Evolutionary conservation across 805 yeast species (phyloP).

Genomic region (Candida schatavii): DNA sequence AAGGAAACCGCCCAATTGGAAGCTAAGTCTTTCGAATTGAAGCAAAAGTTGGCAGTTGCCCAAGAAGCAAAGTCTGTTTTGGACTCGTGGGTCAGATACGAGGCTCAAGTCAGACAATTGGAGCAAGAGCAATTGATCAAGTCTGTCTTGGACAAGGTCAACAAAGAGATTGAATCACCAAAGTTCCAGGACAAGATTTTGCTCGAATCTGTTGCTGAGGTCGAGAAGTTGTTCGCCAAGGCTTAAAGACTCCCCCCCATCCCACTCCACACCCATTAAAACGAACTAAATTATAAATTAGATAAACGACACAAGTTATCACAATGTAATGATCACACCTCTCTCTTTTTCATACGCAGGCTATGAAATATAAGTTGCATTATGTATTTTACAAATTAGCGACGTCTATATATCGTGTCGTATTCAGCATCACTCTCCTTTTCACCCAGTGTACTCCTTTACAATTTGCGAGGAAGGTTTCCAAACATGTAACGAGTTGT

Average conservation of each 20-base stretch:
- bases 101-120: constrained; percentile 90
- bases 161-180: constrained; percentile 77
- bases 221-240: constrained; percentile 77
- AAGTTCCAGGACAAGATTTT: constrained; percentile 92
- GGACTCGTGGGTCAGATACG: constrained; percentile 99
- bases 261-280: not conserved
- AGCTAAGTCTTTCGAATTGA: constrained; percentile 89
- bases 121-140: constrained; percentile 92
- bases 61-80: constrained; percentile 90
- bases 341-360: not conserved
- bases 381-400: too few relatives aligned
- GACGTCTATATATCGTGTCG: too few relatives aligned
- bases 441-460: constrained; percentile 5
- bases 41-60: constrained; percentile 86
- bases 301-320: not conserved
- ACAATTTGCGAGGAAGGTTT: constrained; percentile 47
- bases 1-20: constrained; percentile 96
- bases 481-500: constrained; percentile 87
- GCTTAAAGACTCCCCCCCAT: not conserved
- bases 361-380: too few relatives aligned
- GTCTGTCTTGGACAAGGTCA: constrained; percentile 83
- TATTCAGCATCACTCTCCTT: too few relatives aligned
- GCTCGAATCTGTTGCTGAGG: constrained; percentile 86
- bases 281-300: not conserved
- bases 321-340: not conserved